Base-by-base conservation (phyloP, 2,329 filamentous ascomycete species). In the Massarina eburnea region DNA sequence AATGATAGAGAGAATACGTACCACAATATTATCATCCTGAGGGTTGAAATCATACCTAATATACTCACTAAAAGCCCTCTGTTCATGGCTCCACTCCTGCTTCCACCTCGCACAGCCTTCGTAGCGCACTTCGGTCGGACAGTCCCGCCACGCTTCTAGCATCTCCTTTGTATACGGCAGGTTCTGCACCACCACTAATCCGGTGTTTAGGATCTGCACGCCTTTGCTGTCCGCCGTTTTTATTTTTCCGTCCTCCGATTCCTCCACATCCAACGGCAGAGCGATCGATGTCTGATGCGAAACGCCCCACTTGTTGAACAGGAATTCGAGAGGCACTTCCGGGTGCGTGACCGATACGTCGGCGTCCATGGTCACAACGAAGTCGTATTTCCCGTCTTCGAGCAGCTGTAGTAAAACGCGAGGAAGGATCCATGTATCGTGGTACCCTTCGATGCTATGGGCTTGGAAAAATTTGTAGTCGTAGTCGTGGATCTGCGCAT, bases 251-350 rank as follows among this genome's bases (percentile, higher is more conserved):
- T 47, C 46, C 24, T 66, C 43, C n/a, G 29, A 14, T 37, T 48
- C 42, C 7, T 43, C 51, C 5, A 70, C 65, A 19, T 76, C 74
- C 41, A 66, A 55, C 4, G 75, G 67, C 57, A 76, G 64, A 3
- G 73, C 66, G 30, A 77, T 54, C 8, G 71, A 64, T 0, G 72
- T 76, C 2, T 69, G 54, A 0, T 58, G 48, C 8, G 59, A 65
- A 38, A 76, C 63, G 43, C 72, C 66, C 76, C 75, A 78, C 32
- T 72, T 66, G 53, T 75, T 76, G 55, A 78, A 67, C 6, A 78
- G 67, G 71, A 73, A 78, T 59, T 78, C 76, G 14, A 77, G 46
- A 2, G 75, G 75, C 1, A 78, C 54, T 26, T 75, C 66, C 1
- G 71, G 66, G 43, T 76, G 64, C 1, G 66, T 59, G 41, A 77